phyloP scores from a whole-genome alignment of 2,329 filamentous ascomycete species.

The Arthroderma sp. region DNA sequence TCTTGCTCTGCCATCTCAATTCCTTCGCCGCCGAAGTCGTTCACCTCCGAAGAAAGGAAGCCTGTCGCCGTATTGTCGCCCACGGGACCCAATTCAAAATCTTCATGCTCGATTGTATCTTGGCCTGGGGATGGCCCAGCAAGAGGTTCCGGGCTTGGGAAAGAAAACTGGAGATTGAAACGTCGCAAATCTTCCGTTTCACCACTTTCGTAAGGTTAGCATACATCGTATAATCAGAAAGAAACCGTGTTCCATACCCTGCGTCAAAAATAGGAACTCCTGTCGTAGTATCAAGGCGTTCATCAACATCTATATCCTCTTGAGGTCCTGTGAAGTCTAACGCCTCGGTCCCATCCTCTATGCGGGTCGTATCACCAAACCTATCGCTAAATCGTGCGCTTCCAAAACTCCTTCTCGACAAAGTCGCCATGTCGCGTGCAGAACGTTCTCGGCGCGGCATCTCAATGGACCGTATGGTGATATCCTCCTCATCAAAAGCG shows the following conservation, averaged over 20 bases:
- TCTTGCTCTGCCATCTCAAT: conserved; percentile 20
- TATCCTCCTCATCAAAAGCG: conserved; percentile 36
- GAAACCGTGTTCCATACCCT: conserved; percentile 18
- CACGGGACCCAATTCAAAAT: conserved; percentile 21
- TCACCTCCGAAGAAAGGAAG: conserved; percentile 15
- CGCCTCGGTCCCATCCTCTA: conserved; percentile 31
- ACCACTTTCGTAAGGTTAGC: conserved; percentile 18
- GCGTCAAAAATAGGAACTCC: conserved; percentile 27
- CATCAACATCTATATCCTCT: conserved; percentile 23
- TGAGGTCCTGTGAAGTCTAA: conserved; percentile 26
- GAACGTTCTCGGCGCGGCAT: conserved; percentile 29
- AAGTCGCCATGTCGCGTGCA: conserved; percentile 23
- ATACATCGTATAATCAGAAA: not conserved
- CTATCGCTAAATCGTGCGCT: conserved; percentile 36
- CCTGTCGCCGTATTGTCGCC: conserved; percentile 16
- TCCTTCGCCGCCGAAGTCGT: conserved; percentile 18
- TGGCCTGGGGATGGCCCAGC: too few species aligned
- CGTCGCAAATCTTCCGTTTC: conserved; percentile 32
- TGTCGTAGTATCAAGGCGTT: conserved; percentile 21
- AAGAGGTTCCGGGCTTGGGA: conserved; percentile 24
- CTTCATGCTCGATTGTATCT: conserved; percentile 18
- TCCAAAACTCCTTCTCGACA: conserved; percentile 33
- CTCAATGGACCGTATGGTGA: conserved; percentile 30
- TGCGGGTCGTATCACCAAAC: conserved; percentile 35
- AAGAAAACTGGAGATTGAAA: conserved; percentile 30